Evolutionary conservation across 2,329 filamentous ascomycete species (phyloP).

Genomic region (Calonectria fujianensis): DNA sequence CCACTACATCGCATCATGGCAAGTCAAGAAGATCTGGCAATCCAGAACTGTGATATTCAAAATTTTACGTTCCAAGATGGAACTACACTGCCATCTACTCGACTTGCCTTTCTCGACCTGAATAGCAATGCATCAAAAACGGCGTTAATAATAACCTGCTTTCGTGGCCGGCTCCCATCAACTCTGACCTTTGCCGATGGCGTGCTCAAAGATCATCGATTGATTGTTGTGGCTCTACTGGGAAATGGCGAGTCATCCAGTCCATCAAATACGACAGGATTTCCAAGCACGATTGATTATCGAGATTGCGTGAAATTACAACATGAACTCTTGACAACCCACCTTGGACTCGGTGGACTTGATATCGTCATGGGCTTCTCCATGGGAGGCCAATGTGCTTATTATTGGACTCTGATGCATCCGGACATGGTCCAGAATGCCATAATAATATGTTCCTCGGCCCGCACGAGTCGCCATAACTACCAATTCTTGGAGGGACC

Average conservation of each 20-base stretch:
- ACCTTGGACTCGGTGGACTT: slow-evolving; percentile 59
- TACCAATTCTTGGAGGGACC: slow-evolving; percentile 69
- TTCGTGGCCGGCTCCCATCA: slow-evolving; percentile 69
- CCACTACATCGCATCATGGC: not conserved
- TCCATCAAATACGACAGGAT: slow-evolving; percentile 65
- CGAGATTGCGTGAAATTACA: slow-evolving; percentile 66
- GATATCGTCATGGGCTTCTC: slow-evolving; percentile 68
- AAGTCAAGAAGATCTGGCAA: not conserved
- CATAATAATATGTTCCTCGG: slow-evolving; percentile 67
- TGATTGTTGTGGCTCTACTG: slow-evolving; percentile 68
- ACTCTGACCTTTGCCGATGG: slow-evolving; percentile 68
- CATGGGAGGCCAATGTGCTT: slow-evolving; percentile 70
- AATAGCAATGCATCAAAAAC: slow-evolving; percentile 58
- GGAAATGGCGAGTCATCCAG: slow-evolving; percentile 69
- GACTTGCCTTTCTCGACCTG: slow-evolving; percentile 54
- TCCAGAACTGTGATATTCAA: not conserved
- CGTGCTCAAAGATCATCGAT: slow-evolving; percentile 64
- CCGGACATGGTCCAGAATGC: slow-evolving; percentile 62
- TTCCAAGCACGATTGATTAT: slow-evolving; percentile 63
- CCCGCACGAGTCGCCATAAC: slow-evolving; percentile 67
- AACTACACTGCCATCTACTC: slow-evolving; percentile 50
- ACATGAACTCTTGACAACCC: slow-evolving; percentile 60
- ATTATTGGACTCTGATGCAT: slow-evolving; percentile 68
- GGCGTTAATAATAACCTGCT: slow-evolving; percentile 73
- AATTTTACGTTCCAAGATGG: slow-evolving; percentile 56